Conservation (phyloP, 2,329 filamentous ascomycete species). For the Falciphora oryzae region DNA sequence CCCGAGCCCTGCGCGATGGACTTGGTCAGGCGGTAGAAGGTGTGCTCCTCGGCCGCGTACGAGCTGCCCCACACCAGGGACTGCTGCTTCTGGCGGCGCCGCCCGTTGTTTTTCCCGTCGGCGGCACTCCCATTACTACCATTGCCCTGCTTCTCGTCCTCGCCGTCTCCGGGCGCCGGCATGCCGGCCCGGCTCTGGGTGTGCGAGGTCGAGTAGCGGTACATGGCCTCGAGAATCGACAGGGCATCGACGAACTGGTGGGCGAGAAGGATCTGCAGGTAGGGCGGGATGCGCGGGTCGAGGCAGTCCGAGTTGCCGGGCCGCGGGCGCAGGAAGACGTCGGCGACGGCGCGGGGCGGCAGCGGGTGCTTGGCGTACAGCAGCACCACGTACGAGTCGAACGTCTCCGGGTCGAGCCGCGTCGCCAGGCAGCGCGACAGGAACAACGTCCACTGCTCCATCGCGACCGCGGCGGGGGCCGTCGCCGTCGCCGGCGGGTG, state of each 20-base stretch:
- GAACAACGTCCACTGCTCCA: slow-evolving; percentile 44
- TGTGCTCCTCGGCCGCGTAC: slow-evolving; percentile 72
- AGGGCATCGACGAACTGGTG: slow-evolving; percentile 47
- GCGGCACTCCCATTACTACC: neutral
- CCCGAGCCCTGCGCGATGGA: slow-evolving; percentile 59
- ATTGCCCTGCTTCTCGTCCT: slow-evolving; percentile 11
- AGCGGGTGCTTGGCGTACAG: slow-evolving; percentile 48
- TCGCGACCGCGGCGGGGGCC: slow-evolving; percentile 13
- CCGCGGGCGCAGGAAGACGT: slow-evolving; percentile 53
- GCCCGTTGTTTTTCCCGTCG: slow-evolving; percentile 13
- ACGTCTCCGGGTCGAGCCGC: slow-evolving; percentile 48
- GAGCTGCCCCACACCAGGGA: slow-evolving; percentile 47
- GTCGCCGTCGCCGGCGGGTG: neutral
- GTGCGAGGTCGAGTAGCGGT: slow-evolving; percentile 52
- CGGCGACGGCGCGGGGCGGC: slow-evolving; percentile 44
- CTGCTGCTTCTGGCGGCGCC: slow-evolving; percentile 15
- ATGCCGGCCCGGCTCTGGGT: slow-evolving; percentile 20
- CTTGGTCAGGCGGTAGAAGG: slow-evolving; percentile 89
- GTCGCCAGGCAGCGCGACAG: slow-evolving; percentile 42
- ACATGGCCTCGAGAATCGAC: slow-evolving; percentile 49
- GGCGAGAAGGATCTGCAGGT: slow-evolving; percentile 49
- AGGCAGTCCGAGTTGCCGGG: slow-evolving; percentile 41
- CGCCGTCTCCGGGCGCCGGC: slow-evolving; percentile 2
- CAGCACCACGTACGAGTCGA: slow-evolving; percentile 44
- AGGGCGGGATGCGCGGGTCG: slow-evolving; percentile 55